phyloP scores from a whole-genome alignment of 2,329 filamentous ascomycete species.

The Fusarium buharicum region DNA sequence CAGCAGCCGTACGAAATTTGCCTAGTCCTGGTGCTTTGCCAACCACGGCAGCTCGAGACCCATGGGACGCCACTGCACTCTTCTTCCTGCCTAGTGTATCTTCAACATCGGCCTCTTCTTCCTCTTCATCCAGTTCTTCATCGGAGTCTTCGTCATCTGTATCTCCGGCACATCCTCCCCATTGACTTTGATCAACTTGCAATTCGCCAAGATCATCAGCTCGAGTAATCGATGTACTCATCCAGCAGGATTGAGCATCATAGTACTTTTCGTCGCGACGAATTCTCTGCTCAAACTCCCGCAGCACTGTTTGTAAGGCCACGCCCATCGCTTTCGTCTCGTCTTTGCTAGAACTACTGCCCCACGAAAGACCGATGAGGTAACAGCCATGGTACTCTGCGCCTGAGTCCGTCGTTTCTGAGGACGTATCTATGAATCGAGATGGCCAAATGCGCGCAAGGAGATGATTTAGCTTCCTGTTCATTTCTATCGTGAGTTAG shows the following conservation, averaged over 20 bases:
- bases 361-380: slow-evolving; percentile 65
- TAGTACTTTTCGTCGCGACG: slow-evolving; percentile 59
- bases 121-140: slow-evolving; percentile 55
- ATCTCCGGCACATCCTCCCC: slow-evolving; percentile 53
- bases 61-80: slow-evolving; percentile 2
- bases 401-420: slow-evolving; percentile 41
- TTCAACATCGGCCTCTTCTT: slow-evolving; percentile 40
- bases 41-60: slow-evolving; percentile 30
- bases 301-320: slow-evolving; percentile 56
- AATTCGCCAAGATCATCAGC: slow-evolving; percentile 55
- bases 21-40: slow-evolving; percentile 49
- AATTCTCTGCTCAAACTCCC: slow-evolving; percentile 61
- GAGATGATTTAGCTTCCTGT: slow-evolving; percentile 61
- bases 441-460: slow-evolving; percentile 71
- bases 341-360: slow-evolving; percentile 50
- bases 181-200: slow-evolving; percentile 59
- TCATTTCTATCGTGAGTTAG: slow-evolving; percentile 59
- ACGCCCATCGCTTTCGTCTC: slow-evolving; percentile 56
- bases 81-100: slow-evolving; percentile 17
- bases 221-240: slow-evolving; percentile 56
- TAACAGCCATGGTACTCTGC: slow-evolving; percentile 69
- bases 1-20: slow-evolving; percentile 66
- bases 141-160: slow-evolving; percentile 54
- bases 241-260: slow-evolving; percentile 60
- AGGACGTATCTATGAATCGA: slow-evolving; percentile 59